phyloP scores from a whole-genome alignment of 768 basidiomycete species.

The Lentinus brumalis region DNA sequence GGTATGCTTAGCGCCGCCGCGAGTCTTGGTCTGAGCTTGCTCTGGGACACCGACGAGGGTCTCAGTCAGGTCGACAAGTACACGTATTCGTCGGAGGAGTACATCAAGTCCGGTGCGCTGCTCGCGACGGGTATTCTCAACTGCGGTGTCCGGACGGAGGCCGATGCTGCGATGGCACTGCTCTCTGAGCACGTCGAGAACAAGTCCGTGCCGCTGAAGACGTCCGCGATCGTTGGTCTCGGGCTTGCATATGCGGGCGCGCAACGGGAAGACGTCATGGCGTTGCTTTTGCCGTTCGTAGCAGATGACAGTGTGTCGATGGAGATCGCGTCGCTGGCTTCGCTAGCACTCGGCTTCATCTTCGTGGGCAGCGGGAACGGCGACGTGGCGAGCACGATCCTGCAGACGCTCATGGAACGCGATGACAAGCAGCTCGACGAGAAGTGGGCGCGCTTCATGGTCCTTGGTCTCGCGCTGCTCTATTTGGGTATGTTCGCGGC shows the following conservation, averaged over 20 bases:
- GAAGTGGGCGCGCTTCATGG: conserved; percentile 94
- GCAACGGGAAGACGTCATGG: conserved; percentile 81
- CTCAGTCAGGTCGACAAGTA: conserved; percentile 96
- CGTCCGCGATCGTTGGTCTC: conserved; percentile 88
- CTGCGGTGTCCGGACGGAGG: conserved; percentile 86
- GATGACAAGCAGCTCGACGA: conserved; percentile 77
- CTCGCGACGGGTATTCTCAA: conserved; percentile 94
- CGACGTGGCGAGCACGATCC: conserved; percentile 84
- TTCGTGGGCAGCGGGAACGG: conserved; percentile 96
- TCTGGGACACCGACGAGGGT: conserved; percentile 97
- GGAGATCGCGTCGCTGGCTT: conserved; percentile 86
- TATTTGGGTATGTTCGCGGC: conserved; percentile 72
- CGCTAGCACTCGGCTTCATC: conserved; percentile 90
- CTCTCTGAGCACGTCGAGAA: conserved; percentile 90
- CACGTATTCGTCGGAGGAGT: conserved; percentile 93
- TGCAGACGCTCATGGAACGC: conserved; percentile 90
- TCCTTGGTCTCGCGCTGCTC: conserved; percentile 83
- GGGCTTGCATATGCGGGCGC: conserved; percentile 96
- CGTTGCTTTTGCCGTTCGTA: conserved; percentile 77
- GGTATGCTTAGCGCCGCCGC: conserved; percentile 98
- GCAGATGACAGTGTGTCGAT: conserved; percentile 82
- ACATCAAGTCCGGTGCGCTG: conserved; percentile 97
- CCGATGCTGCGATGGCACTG: conserved; percentile 89
- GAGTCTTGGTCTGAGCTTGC: conserved; percentile 85
- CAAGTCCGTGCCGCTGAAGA: conserved; percentile 80